Base-by-base conservation (phyloP, 805 yeast species). In the Debaryomyces castellii region DNA sequence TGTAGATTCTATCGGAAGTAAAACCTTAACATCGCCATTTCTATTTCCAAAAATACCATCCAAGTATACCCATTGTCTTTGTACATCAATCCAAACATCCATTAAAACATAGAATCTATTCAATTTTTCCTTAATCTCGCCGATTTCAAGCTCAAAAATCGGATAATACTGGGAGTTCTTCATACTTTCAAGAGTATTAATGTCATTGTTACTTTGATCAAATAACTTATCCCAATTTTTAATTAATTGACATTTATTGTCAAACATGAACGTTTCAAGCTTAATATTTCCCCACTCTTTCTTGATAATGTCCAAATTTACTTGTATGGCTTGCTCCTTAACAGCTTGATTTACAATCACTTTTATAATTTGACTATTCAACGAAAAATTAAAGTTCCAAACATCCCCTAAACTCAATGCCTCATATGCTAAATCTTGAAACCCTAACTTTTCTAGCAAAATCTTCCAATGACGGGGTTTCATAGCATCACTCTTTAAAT, bases 31-130 rank as follows among this genome's bases (percentile, higher is more conserved):
- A 32, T 85, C 89, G 2, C 71, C 70, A 36, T 76, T 78, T 16
- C 52, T 46, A 0, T 73, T 67, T 4, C 80, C 83, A 56, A 92
- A 85, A 0, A 89, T 81, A 2, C 96, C 96, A 51, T 81, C 84
- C 18, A 91, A 69, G 59, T 92, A 89, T 1, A 88, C 79, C 96
- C 96, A 91, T 55, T 85, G 88, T n/a, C 85, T 70, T 62, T 92
- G 98, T 1, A 83, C 87, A 27, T 89, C 96, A 22, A 86, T 75
- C 96, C 96, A 90, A 0, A 64, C 57, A 50, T 83, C 88, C 27
- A 87, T 69, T 1, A 87, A 58, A 1, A 69, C 66, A 36, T 73
- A 74, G 1, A 89, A 53, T 0, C 58, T 53, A 39, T 75, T 77
- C n/a, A 92, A 58, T 44, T 73, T 77, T 0, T 67, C 68, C 50